Evolutionary conservation across 441 rosid species (phyloP).

Genomic region (Croton laevigatus): DNA sequence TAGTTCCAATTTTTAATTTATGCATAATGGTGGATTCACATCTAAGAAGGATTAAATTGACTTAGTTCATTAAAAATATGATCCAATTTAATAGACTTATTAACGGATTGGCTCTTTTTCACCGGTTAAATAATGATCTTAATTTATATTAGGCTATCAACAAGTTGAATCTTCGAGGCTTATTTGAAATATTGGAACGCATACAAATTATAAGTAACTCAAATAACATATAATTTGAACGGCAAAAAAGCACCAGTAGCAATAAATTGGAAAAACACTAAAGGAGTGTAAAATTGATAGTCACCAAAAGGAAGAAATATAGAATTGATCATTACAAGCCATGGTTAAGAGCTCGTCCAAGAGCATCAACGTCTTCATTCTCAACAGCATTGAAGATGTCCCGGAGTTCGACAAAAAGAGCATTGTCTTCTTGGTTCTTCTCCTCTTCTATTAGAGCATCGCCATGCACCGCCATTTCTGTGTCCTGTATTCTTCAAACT

Average conservation of each 20-base stretch:
- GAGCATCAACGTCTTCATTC: constrained; percentile 59
- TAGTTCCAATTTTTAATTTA: no score
- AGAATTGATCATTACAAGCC: no score
- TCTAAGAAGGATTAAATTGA: no score
- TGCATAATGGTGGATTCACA: no score
- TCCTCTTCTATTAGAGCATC: constrained; percentile 68
- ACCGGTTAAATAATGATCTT: no score
- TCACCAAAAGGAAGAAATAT: not conserved
- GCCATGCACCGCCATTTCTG: constrained; percentile 81
- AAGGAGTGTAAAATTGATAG: not conserved
- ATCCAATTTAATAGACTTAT: no score
- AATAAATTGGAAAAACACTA: not conserved
- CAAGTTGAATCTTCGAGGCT: no score
- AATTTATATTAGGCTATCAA: no score
- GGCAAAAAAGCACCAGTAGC: not conserved
- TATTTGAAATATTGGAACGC: no score
- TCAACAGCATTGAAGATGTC: constrained; percentile 63
- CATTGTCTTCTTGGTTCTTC: constrained; percentile 64
- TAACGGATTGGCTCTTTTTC: no score
- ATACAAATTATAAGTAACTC: not conserved
- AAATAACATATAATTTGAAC: not conserved
- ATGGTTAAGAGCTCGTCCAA: constrained; percentile 43
- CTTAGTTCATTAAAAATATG: no score
- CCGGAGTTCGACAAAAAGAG: constrained; percentile 59
- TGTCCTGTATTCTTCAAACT: not conserved